Percentiles rank a stretch among this genome's conserved stretches.
These are phyloP conservation scores for Magnolia changhungtana DNA, from an alignment of 164 flowering plant species.

Conservation along the genomic window DNA sequence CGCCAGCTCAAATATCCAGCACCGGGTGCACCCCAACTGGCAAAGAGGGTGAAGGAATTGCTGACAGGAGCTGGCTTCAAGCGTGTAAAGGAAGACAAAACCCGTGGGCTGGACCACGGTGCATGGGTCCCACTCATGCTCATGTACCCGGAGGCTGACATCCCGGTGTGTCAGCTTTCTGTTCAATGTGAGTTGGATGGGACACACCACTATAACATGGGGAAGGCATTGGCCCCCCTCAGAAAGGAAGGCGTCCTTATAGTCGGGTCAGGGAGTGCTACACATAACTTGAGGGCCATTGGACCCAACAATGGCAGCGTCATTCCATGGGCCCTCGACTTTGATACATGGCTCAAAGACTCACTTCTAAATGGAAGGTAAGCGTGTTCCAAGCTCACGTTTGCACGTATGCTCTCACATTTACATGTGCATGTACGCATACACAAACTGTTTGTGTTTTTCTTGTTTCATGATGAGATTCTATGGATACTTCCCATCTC, in stretches of 20 bases:
- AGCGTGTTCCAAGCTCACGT: not conserved
- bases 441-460: too few relatives aligned
- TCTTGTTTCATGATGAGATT: too few relatives aligned
- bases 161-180: slow-evolving; percentile 83
- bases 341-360: slow-evolving; percentile 73
- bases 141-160: slow-evolving; percentile 83
- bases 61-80: slow-evolving; percentile 43
- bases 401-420: not conserved
- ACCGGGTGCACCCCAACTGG: slow-evolving; percentile 73
- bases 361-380: slow-evolving; percentile 72
- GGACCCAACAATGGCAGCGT: slow-evolving; percentile 4
- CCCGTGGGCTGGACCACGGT: slow-evolving; percentile 91
- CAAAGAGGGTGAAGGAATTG: slow-evolving; percentile 58
- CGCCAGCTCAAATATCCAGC: slow-evolving; percentile 76
- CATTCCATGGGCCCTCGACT: slow-evolving; percentile 65
- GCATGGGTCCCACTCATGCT: slow-evolving; percentile 88
- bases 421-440: too few relatives aligned
- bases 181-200: slow-evolving; percentile 52
- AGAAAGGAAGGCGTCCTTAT: slow-evolving; percentile 81
- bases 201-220: slow-evolving; percentile 73
- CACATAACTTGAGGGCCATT: slow-evolving; percentile 57
- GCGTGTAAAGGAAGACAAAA: slow-evolving; percentile 47
- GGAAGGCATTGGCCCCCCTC: slow-evolving; percentile 71
- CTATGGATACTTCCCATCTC: too few relatives aligned
- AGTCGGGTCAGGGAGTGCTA: slow-evolving; percentile 80